These are phyloP conservation scores for Jacaranda copaia DNA, from an alignment of 257 asterid genomes.

Conservation along the genomic window DNA sequence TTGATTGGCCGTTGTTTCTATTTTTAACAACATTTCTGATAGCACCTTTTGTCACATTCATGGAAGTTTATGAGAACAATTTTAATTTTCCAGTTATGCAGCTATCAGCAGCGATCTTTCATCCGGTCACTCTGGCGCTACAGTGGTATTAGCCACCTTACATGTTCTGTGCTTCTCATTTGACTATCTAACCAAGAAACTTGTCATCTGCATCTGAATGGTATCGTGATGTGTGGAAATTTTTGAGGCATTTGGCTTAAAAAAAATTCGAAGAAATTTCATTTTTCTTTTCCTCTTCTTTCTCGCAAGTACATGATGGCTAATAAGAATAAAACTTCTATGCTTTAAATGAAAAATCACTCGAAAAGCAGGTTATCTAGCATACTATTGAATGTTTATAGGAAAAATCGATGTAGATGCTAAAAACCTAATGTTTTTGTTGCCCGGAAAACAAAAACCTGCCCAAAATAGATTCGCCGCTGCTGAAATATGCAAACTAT, in stretches of 20 bases:
- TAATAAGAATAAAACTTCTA: not conserved
- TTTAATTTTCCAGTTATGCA: conserved; percentile 65
- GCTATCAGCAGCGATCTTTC: conserved; percentile 72
- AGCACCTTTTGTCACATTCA: not conserved
- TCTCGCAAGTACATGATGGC: not conserved
- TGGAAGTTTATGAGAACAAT: not conserved
- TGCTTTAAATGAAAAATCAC: not conserved
- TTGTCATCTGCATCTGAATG: not conserved
- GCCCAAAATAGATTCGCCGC: conserved; percentile 70
- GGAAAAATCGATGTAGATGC: not conserved
- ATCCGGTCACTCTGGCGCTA: conserved; percentile 35
- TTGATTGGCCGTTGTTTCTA: not conserved
- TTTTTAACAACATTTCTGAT: not conserved
- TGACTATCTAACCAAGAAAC: not conserved
- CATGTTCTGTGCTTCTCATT: not conserved
- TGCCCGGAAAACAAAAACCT: conserved; percentile 31
- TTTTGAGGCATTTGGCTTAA: not conserved
- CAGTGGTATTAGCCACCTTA: conserved; percentile 45
- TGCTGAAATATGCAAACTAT: conserved; percentile 57
- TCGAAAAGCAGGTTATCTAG: not conserved
- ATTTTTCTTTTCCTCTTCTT: not conserved
- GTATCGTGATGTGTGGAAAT: not conserved
- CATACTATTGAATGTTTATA: not conserved
- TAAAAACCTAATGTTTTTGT: not conserved
- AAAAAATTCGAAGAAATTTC: not conserved